Evolutionary conservation across 148 eudicot species (phyloP).

Genomic region (Selenicereus undatus): DNA sequence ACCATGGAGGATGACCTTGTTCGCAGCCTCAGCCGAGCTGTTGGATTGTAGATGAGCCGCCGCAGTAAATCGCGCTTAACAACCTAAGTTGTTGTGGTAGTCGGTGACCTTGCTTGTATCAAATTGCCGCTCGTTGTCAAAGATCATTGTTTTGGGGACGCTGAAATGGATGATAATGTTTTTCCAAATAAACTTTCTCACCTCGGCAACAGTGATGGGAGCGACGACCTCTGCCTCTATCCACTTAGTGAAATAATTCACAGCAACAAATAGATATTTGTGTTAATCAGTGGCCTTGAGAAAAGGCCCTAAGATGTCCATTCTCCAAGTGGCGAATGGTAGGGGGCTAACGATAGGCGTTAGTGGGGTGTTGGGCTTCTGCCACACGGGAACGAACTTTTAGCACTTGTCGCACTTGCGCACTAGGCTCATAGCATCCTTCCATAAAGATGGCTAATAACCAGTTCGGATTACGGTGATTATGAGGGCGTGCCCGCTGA

Average conservation of each 20-base stretch:
- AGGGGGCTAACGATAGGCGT: neutral
- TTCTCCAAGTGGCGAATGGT: slow-evolving; percentile 6
- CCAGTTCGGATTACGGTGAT: neutral
- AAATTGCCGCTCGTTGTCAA: neutral
- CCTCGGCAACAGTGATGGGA: neutral
- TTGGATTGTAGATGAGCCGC: too few relatives aligned
- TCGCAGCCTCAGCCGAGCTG: too few relatives aligned
- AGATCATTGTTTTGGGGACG: neutral
- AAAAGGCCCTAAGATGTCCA: slow-evolving; percentile 3
- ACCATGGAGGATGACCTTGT: too few relatives aligned
- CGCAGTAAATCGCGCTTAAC: too few relatives aligned
- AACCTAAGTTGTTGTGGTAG: neutral
- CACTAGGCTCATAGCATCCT: neutral
- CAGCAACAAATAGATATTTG: neutral
- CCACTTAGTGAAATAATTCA: slow-evolving; percentile 17
- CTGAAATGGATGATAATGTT: neutral
- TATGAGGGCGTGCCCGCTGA: neutral
- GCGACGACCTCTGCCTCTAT: neutral
- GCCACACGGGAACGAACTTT: neutral
- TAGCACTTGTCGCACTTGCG: neutral
- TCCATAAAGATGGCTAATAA: neutral
- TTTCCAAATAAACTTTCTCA: neutral
- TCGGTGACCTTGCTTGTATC: neutral
- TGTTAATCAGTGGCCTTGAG: neutral
- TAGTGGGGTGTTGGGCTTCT: neutral